Percentiles rank a stretch among this genome's conserved stretches.
phyloP scores from a whole-genome alignment of 345 rosid species.

The Populus deltoides region DNA sequence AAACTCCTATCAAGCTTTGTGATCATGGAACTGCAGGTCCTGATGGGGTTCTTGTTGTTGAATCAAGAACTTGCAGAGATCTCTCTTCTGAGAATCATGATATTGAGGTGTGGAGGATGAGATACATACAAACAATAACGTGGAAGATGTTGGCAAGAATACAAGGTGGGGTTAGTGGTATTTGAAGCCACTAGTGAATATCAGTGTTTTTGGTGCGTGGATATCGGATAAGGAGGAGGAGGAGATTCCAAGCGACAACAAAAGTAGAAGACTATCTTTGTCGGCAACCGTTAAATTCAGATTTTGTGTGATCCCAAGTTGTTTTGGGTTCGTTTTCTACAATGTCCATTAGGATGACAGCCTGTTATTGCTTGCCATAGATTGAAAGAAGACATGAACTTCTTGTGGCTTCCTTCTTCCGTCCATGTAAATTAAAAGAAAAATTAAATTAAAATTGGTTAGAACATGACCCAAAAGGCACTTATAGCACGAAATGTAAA shows the following conservation, averaged over 20 bases:
- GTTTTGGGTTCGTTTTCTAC: not conserved
- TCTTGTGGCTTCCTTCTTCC: not conserved
- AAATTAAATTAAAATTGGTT: not conserved
- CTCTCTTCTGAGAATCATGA: not conserved
- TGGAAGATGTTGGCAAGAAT: constrained; percentile 18
- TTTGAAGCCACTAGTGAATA: constrained; percentile 36
- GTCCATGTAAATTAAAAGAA: not conserved
- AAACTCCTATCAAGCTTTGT: constrained; percentile 2
- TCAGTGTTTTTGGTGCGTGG: constrained; percentile 7
- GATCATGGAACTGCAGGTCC: constrained; percentile 2
- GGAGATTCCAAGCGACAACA: constrained; percentile 17
- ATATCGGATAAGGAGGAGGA: constrained; percentile 16
- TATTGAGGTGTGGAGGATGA: not conserved
- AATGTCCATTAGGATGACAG: not conserved
- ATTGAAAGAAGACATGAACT: not conserved
- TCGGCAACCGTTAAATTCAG: constrained; percentile 19
- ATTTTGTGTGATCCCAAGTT: constrained; percentile 8
- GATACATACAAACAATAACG: not conserved
- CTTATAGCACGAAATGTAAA: not conserved
- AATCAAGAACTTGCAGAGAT: not conserved
- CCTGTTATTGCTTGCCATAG: not conserved
- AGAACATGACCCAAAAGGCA: not conserved
- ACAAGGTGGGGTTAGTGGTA: constrained; percentile 11
- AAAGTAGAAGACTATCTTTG: constrained; percentile 9
- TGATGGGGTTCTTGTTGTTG: not conserved